A percentile compares a stretch with the other conserved stretches of the same genome.
Evolutionary conservation across 2,329 filamentous ascomycete species (phyloP).

Genomic region (Colletotrichum tamarilloi): DNA sequence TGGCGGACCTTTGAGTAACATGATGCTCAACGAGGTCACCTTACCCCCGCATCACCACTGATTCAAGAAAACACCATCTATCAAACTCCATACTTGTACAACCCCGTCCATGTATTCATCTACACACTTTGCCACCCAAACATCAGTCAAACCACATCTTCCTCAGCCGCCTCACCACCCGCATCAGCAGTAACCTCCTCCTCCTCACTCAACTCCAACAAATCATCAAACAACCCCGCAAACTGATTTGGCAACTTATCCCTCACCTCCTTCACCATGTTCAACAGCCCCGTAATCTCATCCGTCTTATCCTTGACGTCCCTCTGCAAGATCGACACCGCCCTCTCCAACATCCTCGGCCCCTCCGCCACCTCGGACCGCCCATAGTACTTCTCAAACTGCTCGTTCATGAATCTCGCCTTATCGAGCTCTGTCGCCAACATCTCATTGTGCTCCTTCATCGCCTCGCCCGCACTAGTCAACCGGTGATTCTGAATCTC

Average conservation of each 20-base stretch:
- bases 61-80: too few species aligned
- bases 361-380: not conserved
- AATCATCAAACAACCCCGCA: not conserved
- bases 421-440: constrained; percentile 28
- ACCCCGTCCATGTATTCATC: not conserved
- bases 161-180: not conserved
- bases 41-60: not conserved
- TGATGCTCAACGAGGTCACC: not conserved
- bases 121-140: not conserved
- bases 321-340: not conserved
- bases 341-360: constrained; percentile 7
- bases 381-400: constrained; percentile 31
- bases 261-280: not conserved
- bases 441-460: constrained; percentile 28
- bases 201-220: not conserved
- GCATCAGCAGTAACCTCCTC: not conserved
- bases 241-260: not conserved
- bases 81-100: not conserved
- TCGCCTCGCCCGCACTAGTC: constrained; percentile 33
- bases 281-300: not conserved
- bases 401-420: constrained; percentile 8
- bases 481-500: constrained; percentile 29
- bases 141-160: not conserved
- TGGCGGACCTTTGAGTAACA: too few species aligned
- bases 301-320: constrained; percentile 2